Base-by-base conservation (phyloP, 192 early-diverging fungal genomes). In the Coemansia sp. region DNA sequence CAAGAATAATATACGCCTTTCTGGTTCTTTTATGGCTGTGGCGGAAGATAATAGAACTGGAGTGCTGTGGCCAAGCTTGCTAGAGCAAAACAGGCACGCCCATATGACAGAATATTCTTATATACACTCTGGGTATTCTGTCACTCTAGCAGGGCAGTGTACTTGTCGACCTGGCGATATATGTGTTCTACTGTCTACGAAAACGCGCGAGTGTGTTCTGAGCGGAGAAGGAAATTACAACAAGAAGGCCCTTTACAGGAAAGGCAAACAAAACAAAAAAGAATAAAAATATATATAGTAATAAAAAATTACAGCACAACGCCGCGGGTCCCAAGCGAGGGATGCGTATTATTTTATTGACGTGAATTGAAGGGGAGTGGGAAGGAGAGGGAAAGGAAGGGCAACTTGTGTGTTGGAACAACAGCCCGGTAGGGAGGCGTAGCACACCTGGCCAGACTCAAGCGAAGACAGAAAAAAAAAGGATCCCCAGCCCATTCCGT, bases 361-460 rank as follows among this genome's bases (percentile, higher is more conserved):
- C 48, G 19, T 17, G n/a, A 54, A 54, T 32, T 32, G 32, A 38
- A 59, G 57, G 14, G 55, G 40, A 43, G n/a, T 7, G 22, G 59
- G 37, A 38, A 49, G 19, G 55, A 22, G 20, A 41, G 41, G 48
- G 17, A 17, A 40, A 60, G 56, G 64, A 12, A 10, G 57, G 8
- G 37, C 17, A 58, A 20, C 42, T 17, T 59, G 57, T 17, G 51
- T 19, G 9, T 64, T 50, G 54, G 58, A 65, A 57, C 70, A 65
- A 57, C 64, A 71, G 56, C 32, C 53, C 41, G 63, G 70, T 71
- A 69, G 42, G 38, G 54, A 53, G 54, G 65, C 57, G 57, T 41
- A 59, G 57, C 43, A 64, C 32, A 32, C 10, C 14, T 38, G 45
- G 42, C 49, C 25, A 57, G 25, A 12, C 38, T 5, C 51, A 54